Base-by-base conservation (phyloP, 2,329 filamentous ascomycete genomes). In the Myriosclerotinia scirpicola region DNA sequence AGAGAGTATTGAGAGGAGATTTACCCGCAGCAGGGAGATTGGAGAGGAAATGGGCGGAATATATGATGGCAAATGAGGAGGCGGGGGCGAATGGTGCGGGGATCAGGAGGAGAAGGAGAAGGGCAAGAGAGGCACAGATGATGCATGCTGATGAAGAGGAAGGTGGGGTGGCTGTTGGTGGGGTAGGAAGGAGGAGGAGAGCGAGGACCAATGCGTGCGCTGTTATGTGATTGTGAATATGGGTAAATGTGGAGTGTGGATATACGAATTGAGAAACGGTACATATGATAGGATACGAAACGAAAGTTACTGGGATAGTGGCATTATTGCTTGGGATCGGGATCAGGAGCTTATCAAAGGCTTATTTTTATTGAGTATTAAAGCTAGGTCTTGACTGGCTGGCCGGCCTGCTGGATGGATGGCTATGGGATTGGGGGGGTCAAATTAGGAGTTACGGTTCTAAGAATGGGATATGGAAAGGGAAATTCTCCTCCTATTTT, bases 1-100 rank as follows among this genome's bases (percentile, higher is more conserved):
- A 93, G 79, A 87, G 93, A 5, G 91, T 97, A 0, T 78, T 96
- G 62, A 83, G 86, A 5, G 92, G 92, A 8, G 91, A 97, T 69
- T 84, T 92, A 67, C 81, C 83, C 0, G 84, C 90, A 1, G 95
- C 95, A 0, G 84, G 83, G 48, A 83, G 91, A n/a, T 82, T 98
- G 26, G 93, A 97, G 81, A 84, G 88, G 70, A 96, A 94, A 77
- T 98, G 94, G 94, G 90, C 90, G 0, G 90, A 96, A 65, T 96
- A 92, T 77, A 97, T 97, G 93, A 91, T 96, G 79, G 88, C 91
- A 20, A 91, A 86, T 61, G 92, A 97, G 77, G 94, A 97, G 76
- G 91, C 90, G 0, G 90, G 89, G 3, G 85, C 85, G 3, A 82
- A 80, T 2, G 92, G 89, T 2, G 84, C 83, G 1, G 87, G 90